Evolutionary conservation across 78 protist genomes (phyloP), one percentile per base, ranked within the genome.

Genomic region (Andalucia godoyi): DNA sequence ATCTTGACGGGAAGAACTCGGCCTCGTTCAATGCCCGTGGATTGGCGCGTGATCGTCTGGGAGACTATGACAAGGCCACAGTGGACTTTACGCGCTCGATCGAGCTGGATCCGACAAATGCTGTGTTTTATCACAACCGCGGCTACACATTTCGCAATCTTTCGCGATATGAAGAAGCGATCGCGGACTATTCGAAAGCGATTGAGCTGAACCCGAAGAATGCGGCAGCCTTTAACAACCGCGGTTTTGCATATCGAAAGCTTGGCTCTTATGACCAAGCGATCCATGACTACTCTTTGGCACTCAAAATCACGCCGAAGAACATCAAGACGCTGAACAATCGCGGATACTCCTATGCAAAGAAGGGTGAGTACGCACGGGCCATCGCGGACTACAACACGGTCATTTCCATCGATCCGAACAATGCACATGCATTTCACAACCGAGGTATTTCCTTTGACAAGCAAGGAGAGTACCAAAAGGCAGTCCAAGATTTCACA

Each of bases 401-500:
- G 38, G 74, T 74, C 13, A 21, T 72, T 2, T 57, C n/a, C 15
- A 21, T 81, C 23, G 86, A 81, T 34, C 77, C 76, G 0, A 4
- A 2, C 25, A 81, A 68, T 59, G 27, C 57, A 0, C 79, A 73
- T 59, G 78, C 79, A 7, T 62, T 21, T 21, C 79, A 81, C 72
- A 81, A 81, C 57, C 60, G 86, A 4, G 86, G 86, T 38, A 77
- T 77, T 23, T 45, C 50, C 34, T 69, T 34, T 30, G 83, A 77
- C 21, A 53, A 72, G 55, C 3, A 27, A 29, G 62, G 29, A 12
- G 36, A 65, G 33, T 74, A 74, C 72, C 21, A 8, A 4, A 25
- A 4, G 37, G 71, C 70, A 1, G 33, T 63, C 9, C 45, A 32
- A 15, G 73, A 64, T 41, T 58, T 66, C 43, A 13, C 66, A 23